A percentile compares a stretch with the other conserved stretches of the same genome.
These are phyloP conservation scores for Pseudogymnoascus sp. DNA, from an alignment of 2,329 filamentous ascomycete genomes.

Conservation along the genomic window DNA sequence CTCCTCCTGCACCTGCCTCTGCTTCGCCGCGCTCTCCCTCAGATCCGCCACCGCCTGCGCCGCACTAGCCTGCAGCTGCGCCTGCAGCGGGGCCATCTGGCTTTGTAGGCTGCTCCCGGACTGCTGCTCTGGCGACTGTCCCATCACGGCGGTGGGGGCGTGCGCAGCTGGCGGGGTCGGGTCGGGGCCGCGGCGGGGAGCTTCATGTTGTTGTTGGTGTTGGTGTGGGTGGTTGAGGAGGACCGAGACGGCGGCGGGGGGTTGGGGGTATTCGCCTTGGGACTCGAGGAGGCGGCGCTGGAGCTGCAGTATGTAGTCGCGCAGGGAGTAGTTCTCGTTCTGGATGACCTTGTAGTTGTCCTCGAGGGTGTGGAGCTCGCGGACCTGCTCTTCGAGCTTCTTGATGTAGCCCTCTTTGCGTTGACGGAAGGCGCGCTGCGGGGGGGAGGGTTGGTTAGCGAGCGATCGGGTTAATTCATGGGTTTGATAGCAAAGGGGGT, in stretches of 20 bases:
- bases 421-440: conserved; percentile 89
- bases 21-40: not conserved
- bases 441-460: conserved; percentile 30
- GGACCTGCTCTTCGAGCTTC: conserved; percentile 89
- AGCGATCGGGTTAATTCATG: conserved; percentile 3
- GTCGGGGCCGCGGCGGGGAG: conserved; percentile 23
- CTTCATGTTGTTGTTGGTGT: conserved; percentile 27
- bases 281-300: conserved; percentile 81
- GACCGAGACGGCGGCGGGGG: conserved; percentile 68
- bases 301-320: conserved; percentile 87
- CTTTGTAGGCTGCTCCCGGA: conserved; percentile 12
- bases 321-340: conserved; percentile 80
- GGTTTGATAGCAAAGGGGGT: not conserved
- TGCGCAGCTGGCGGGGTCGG: conserved; percentile 22
- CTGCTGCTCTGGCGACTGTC: not conserved
- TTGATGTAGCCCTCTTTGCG: conserved; percentile 98
- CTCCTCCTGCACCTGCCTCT: conserved; percentile 6
- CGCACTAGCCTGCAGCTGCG: conserved; percentile 32
- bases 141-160: conserved; percentile 20
- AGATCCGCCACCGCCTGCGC: conserved; percentile 32
- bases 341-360: conserved; percentile 75
- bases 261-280: conserved; percentile 75
- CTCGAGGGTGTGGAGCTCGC: conserved; percentile 70
- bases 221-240: conserved; percentile 46
- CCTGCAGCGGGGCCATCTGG: conserved; percentile 32